Base-by-base conservation (phyloP, 108 stramenopile genomes). In the Schizochytrium sp. region DNA sequence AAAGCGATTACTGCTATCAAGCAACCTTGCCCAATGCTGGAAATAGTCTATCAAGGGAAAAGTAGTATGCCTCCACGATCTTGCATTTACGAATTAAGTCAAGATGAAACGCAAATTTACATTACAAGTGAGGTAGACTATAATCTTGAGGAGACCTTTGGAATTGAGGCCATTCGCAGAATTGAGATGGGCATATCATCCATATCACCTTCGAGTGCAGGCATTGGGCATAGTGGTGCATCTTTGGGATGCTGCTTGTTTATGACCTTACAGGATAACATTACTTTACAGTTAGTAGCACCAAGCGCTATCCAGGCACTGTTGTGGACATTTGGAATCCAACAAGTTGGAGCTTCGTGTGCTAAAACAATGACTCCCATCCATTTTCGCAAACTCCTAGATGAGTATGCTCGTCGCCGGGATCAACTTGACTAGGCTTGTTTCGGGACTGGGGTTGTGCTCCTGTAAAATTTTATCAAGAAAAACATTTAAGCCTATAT, bases 231-330 rank as follows among this genome's bases (percentile, higher is more conserved):
- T 3, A 44, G 7, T 47, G 53, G 40, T 1, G 47, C 76, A 10
- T 83, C 76, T 10, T 53, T 83, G 5, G 76, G 76, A 10, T 83
- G 76, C 28, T 83, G 76, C 28, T 83, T 83, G 50, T 83, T 19
- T 55, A 56, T 83, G 47, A 53, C n/a, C 5, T 50, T 83, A 53
- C 47, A 83, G 3, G 28, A 83, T 42, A 53, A 53, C 2, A 28
- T 55, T 53, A 83, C 3, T 10, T 38, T 83, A 10, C 76, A 83
- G 53, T 53, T 83, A 47, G 76, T 83, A 10, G 76, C 76, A 38
- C 47, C 50, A 7, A 47, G 28, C 45, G 76, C 49, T 10, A 28
- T 17, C 17, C 76, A 55, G 50, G 76, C 76, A 7, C 76, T 83
- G 10, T 10, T 38, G 10, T 83, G 76, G 76, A 55, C 53, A 5